phyloP scores from a whole-genome alignment of 805 yeast species.

The Yarrowia alimentaria region DNA sequence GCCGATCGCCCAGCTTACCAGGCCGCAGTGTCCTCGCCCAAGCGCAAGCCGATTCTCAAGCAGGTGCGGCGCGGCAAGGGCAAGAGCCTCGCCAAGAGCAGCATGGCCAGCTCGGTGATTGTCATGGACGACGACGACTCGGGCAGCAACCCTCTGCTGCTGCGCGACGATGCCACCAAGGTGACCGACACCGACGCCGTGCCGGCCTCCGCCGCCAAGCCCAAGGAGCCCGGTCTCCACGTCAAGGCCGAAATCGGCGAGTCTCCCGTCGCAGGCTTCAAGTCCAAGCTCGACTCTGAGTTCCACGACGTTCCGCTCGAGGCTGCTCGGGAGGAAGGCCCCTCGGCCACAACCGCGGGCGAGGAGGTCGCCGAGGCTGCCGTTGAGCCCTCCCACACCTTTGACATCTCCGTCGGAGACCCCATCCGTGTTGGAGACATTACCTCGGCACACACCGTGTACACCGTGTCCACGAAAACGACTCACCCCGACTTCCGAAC shows the following conservation, averaged over 20 bases:
- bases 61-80: constrained; percentile 23
- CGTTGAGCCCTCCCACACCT: constrained; percentile 30
- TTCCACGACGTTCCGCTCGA: constrained; percentile 21
- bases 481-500: constrained; percentile 41
- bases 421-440: constrained; percentile 91
- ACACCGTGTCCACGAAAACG: constrained; percentile 67
- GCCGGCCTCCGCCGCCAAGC: not conserved
- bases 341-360: not conserved
- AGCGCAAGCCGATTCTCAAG: constrained; percentile 18
- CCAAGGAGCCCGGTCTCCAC: constrained; percentile 5
- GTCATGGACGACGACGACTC: constrained; percentile 6
- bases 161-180: constrained; percentile 24
- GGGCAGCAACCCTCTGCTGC: constrained; percentile 10
- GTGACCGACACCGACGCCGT: constrained; percentile 4
- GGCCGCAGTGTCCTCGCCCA: constrained; percentile 23
- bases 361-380: not conserved
- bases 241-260: constrained; percentile 21
- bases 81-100: constrained; percentile 15
- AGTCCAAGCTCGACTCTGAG: constrained; percentile 21
- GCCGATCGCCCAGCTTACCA: constrained; percentile 17
- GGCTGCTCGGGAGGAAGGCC: not conserved
- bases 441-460: constrained; percentile 84
- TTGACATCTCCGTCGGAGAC: constrained; percentile 77
- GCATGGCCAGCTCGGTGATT: constrained; percentile 8
- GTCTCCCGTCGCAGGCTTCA: constrained; percentile 20